A percentile compares a stretch with the other conserved stretches of the same genome.
Conservation (phyloP, 495 filamentous ascomycete species). For the Poronia punctata region DNA sequence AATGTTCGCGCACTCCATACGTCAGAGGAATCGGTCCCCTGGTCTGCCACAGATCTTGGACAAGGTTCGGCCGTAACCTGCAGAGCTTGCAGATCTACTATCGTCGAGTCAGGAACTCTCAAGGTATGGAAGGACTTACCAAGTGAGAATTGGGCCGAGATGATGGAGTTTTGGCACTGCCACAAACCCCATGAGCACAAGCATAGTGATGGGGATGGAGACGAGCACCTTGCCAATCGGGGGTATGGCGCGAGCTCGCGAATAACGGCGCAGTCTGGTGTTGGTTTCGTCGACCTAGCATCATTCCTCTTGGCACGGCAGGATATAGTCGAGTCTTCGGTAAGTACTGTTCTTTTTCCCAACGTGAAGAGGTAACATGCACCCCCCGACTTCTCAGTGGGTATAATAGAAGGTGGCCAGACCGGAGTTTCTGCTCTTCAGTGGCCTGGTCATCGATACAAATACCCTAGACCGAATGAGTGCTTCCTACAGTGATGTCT, state of each 20-base stretch:
- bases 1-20: background rate
- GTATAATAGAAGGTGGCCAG: conserved; percentile 86
- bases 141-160: conserved; percentile 96
- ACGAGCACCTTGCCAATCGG: conserved; percentile 46
- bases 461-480: conserved; percentile 66
- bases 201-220: conserved; percentile 30
- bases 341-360: conserved; percentile 14
- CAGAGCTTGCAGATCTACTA: conserved; percentile 44
- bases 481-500: conserved; percentile 25
- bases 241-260: conserved; percentile 70
- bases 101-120: conserved; percentile 40
- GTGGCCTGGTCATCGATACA: conserved; percentile 82
- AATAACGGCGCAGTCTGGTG: conserved; percentile 53
- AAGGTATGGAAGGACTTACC: conserved; percentile 88
- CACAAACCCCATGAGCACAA: conserved; percentile 68
- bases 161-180: conserved; percentile 99
- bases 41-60: conserved; percentile 62
- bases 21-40: conserved; percentile 44
- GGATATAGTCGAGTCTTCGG: conserved; percentile 33
- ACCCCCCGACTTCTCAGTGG: conserved; percentile 38
- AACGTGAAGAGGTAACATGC: no score
- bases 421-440: conserved; percentile 42
- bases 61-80: conserved; percentile 54
- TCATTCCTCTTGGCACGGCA: conserved; percentile 59
- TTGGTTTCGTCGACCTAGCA: conserved; percentile 74